Percentiles rank a stretch among this genome's conserved stretches.
Conservation (phyloP, 371 early-diverging fungal genomes). For the Rhizopus microsporus region DNA sequence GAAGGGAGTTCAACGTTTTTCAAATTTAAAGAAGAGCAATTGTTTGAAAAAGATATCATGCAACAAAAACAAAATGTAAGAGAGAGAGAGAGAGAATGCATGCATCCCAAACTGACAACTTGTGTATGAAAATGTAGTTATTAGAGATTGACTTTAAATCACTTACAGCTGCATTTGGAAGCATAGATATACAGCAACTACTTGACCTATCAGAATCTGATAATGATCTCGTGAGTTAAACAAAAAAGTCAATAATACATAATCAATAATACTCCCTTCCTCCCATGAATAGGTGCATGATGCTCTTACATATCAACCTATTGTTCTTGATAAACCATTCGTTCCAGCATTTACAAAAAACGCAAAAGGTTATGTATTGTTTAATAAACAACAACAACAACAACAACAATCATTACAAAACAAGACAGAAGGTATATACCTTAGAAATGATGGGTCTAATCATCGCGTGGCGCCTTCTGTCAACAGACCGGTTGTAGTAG, state of each 20-base stretch:
- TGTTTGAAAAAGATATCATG: conserved; percentile 21
- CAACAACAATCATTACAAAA: conserved; percentile 16
- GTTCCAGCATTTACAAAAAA: conserved; percentile 45
- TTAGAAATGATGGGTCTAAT: conserved; percentile 40
- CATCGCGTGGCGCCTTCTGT: conserved; percentile 10
- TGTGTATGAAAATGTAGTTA: too few relatives aligned
- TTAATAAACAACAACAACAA: conserved; percentile 30
- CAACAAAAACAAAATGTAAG: conserved; percentile 18
- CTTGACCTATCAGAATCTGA: conserved; percentile 32
- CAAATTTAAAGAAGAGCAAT: conserved; percentile 49
- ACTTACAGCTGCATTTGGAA: conserved; percentile 26
- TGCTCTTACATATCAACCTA: conserved; percentile 28
- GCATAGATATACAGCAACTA: conserved; percentile 20
- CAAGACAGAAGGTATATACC: conserved; percentile 38
- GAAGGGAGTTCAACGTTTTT: conserved; percentile 39
- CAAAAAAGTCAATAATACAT: neutral
- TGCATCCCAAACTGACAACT: too few relatives aligned
- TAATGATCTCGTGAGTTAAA: conserved; percentile 24
- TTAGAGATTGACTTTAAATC: conserved; percentile 39
- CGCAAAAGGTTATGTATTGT: conserved; percentile 38
- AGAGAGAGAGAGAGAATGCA: too few relatives aligned
- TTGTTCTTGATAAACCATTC: conserved; percentile 36
- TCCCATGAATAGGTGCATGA: conserved; percentile 20
- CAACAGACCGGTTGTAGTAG: neutral
- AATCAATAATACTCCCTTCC: neutral